Percentiles rank a stretch among this genome's conserved stretches.
Evolutionary conservation across 306 rosid genomes (phyloP).

Genomic region (Lablab purpureus): DNA sequence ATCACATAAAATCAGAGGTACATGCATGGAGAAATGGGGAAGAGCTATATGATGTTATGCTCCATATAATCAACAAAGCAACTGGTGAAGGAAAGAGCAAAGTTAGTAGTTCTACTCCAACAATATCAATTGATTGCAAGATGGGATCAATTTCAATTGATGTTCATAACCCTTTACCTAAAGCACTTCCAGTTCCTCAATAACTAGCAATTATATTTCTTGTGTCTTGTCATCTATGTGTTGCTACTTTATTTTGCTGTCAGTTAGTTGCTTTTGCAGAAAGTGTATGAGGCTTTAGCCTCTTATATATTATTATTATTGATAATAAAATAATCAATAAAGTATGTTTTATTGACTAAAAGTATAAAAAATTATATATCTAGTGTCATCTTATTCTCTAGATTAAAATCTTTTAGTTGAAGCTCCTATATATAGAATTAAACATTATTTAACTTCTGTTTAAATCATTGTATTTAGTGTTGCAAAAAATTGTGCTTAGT

Average conservation of each 20-base stretch:
- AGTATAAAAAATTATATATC: too few relatives aligned
- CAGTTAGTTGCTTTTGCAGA: not conserved
- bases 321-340: not conserved
- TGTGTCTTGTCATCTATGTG: not conserved
- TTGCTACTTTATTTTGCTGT: not conserved
- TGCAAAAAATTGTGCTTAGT: too few relatives aligned
- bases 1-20: conserved; percentile 54
- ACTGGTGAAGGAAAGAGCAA: conserved; percentile 35
- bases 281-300: not conserved
- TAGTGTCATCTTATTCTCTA: too few relatives aligned
- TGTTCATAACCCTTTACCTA: conserved; percentile 36
- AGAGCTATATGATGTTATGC: conserved; percentile 49
- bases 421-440: too few relatives aligned
- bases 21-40: conserved; percentile 65
- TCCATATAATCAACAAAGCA: conserved; percentile 42
- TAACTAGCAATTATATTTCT: not conserved
- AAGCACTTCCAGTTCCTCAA: conserved; percentile 43
- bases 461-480: too few relatives aligned
- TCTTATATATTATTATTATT: not conserved
- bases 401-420: too few relatives aligned
- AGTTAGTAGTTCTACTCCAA: not conserved
- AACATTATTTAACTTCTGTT: too few relatives aligned
- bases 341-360: too few relatives aligned
- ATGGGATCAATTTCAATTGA: conserved; percentile 43
- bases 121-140: conserved; percentile 52